Evolutionary conservation across 176 grass and related monocot species (phyloP), one percentile per base, ranked within the genome.

Genomic region (Leersia perrieri): DNA sequence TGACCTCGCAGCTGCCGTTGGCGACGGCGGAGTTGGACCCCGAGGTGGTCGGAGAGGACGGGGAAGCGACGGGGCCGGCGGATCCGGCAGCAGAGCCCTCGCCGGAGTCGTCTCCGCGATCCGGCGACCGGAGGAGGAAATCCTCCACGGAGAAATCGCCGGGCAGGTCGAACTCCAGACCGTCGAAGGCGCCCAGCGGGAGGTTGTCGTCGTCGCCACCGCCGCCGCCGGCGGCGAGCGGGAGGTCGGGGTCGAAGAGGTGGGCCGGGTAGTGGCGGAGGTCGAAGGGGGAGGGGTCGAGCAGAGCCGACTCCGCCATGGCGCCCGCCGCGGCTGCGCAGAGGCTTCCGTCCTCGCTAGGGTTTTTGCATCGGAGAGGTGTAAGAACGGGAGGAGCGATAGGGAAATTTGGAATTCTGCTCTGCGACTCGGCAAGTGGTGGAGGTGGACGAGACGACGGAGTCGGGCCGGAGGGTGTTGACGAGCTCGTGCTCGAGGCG

Each of bases 81-180:
- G 83, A 85, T 90, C 88, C 72, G 53, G 71, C 29, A 39, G 82
- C 64, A 22, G 92, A 91, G 65, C 31, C 83, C 63, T 87, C 80
- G 58, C 41, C 75, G 60, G 75, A 91, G 64, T 75, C 72, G 9
- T 30, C 62, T 1, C n/a, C n/a, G n/a, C 73, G 87, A 12, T 90
- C 80, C 4, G 85, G 89, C 11, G 92, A 78, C 0, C 73, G 82
- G 44, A 87, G 72, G 72, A 88, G 90, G 68, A 99, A 89, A 3
- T 98, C 92, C 1, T 95, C 95, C 72, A 98, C 62, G 23, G 86
- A 86, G 86, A 98, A 95, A 69, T 98, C 90, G 2, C 74, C 60
- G 13, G 84, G 83, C 27, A 98, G 75, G 41, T 94, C 89, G 67
- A 98, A 91, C 60, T 98, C 90, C 78, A 73, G 76, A 12, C 72